A percentile compares a stretch with the other conserved stretches of the same genome.
Conservation (phyloP, 2,329 filamentous ascomycete species). For the Claviceps sp. region DNA sequence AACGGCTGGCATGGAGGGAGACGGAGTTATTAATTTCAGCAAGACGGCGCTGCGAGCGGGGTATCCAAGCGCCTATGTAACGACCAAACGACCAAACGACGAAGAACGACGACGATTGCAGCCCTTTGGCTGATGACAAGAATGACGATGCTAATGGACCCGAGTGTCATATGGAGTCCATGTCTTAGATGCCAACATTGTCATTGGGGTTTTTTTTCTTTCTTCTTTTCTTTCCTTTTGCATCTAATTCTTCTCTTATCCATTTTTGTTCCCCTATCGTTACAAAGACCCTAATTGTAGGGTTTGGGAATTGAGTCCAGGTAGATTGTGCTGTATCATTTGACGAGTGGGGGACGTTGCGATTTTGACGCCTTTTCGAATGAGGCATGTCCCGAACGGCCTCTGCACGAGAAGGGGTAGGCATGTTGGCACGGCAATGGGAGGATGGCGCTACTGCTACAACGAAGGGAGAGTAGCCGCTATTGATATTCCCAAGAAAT, state of each 20-base stretch:
- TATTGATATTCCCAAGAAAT: too few species aligned
- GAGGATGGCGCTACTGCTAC: too few species aligned
- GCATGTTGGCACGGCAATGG: too few species aligned
- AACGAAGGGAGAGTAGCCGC: too few species aligned
- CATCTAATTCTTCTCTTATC: neutral
- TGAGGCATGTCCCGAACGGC: too few species aligned
- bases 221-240: neutral
- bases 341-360: too few species aligned
- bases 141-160: neutral
- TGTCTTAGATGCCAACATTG: neutral
- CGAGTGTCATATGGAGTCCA: neutral
- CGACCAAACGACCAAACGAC: neutral
- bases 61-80: neutral
- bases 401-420: too few species aligned
- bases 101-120: neutral
- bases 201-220: neutral
- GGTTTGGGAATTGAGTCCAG: too few species aligned
- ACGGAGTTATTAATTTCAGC: neutral
- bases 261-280: too few species aligned
- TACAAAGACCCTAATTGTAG: too few species aligned
- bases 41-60: neutral
- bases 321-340: too few species aligned
- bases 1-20: neutral
- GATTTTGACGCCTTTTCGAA: too few species aligned
- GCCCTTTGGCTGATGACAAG: neutral